Percentiles rank a stretch among this genome's conserved stretches.
These are phyloP conservation scores for Pseudozyma sp. DNA, from an alignment of 1,284 basidiomycete genomes.

Conservation along the genomic window DNA sequence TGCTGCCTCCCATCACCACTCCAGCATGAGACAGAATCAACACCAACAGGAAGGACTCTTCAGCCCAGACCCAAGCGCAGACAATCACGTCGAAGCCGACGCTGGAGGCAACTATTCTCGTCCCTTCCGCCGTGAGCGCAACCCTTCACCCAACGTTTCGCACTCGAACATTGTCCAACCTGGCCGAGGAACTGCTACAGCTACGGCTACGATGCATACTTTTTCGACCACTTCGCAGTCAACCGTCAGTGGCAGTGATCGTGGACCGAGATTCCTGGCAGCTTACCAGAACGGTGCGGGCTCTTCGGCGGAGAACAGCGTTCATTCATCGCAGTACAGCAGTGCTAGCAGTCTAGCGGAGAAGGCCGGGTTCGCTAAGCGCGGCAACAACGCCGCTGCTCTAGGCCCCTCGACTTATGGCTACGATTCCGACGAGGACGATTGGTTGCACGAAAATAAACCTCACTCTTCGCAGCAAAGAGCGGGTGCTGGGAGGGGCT, in stretches of 20 bases:
- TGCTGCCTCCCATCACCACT: no score
- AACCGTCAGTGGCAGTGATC: conserved; percentile 11
- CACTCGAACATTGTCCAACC: conserved; percentile 31
- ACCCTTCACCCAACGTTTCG: conserved; percentile 17
- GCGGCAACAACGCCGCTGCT: not conserved
- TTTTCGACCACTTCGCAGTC: conserved; percentile 24
- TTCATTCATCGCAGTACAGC: conserved; percentile 18
- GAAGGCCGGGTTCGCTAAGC: not conserved
- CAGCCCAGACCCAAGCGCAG: not conserved
- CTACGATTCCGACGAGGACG: conserved; percentile 27
- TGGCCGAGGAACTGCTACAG: conserved; percentile 20
- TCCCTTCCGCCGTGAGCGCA: conserved; percentile 10
- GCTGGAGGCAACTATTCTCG: conserved; percentile 16
- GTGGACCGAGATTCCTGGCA: conserved; percentile 16
- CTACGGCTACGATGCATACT: conserved; percentile 18
- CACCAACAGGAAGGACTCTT: no score
- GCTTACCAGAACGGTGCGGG: not conserved
- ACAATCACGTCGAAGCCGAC: conserved; percentile 4
- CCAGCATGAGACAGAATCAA: no score
- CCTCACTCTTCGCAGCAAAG: no score
- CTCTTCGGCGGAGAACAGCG: conserved; percentile 22
- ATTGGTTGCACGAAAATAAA: conserved; percentile 32
- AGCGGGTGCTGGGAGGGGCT: not conserved
- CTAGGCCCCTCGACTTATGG: not conserved
- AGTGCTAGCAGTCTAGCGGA: conserved; percentile 10